Evolutionary conservation across 2,329 filamentous ascomycete species (phyloP).

Genomic region (Colletotrichum musicola): DNA sequence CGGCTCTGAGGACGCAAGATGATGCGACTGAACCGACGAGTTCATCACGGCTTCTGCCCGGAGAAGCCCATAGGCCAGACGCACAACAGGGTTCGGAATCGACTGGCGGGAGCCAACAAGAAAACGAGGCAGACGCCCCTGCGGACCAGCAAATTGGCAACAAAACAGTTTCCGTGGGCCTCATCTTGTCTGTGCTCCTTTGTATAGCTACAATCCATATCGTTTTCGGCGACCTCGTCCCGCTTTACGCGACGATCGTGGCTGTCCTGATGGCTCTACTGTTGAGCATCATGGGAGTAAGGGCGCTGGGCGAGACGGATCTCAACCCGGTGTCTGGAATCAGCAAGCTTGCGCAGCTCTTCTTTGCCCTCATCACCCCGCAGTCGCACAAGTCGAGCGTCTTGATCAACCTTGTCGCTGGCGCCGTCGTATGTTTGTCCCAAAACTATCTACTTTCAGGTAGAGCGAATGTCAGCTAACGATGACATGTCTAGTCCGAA

Average conservation of each 20-base stretch:
- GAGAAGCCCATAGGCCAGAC: background rate
- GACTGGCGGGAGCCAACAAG: background rate
- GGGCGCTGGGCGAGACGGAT: constrained; percentile 84
- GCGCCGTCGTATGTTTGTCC: constrained; percentile 73
- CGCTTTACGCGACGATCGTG: constrained; percentile 78
- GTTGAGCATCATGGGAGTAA: constrained; percentile 79
- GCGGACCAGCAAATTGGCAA: constrained; percentile 83
- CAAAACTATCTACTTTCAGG: background rate
- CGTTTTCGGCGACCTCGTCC: constrained; percentile 86
- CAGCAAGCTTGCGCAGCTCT: constrained; percentile 93
- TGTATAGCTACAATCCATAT: constrained; percentile 86
- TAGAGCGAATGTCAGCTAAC: constrained; percentile 1
- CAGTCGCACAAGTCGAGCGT: constrained; percentile 84
- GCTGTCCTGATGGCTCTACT: constrained; percentile 88
- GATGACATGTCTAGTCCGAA: constrained; percentile 50
- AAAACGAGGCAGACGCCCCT: constrained; percentile 89
- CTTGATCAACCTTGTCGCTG: constrained; percentile 95
- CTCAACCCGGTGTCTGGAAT: constrained; percentile 97
- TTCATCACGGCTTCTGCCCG: constrained; percentile 23
- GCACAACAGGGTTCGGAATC: background rate
- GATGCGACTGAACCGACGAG: constrained; percentile 6
- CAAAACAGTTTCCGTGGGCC: constrained; percentile 78
- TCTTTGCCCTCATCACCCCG: constrained; percentile 92
- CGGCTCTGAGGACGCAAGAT: constrained; percentile 27
- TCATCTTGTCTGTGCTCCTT: constrained; percentile 80